These are phyloP conservation scores for Emergomyces pasteurianus DNA, from an alignment of 2,329 filamentous ascomycete genomes.

Conservation along the genomic window DNA sequence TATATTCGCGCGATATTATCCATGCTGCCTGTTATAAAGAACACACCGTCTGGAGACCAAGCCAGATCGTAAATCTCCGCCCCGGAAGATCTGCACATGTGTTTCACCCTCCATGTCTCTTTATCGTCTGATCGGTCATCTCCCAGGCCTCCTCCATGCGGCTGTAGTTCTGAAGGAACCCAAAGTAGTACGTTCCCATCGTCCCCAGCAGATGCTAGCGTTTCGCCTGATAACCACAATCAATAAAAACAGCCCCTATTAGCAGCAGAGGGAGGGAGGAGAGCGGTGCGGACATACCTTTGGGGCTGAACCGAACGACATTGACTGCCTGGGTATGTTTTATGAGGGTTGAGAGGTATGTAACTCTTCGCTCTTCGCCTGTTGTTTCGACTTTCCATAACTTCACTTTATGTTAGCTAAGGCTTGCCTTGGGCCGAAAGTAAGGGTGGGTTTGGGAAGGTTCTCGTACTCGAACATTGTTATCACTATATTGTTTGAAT, in stretches of 20 bases:
- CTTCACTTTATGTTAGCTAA: slow-evolving; percentile 36
- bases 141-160: slow-evolving; percentile 54
- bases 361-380: slow-evolving; percentile 77
- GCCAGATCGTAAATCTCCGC: slow-evolving; percentile 97
- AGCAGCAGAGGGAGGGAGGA: too few species aligned
- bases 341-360: slow-evolving; percentile 78
- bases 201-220: slow-evolving; percentile 88
- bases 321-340: slow-evolving; percentile 98
- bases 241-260: too few species aligned
- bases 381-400: slow-evolving; percentile 83
- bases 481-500: slow-evolving; percentile 49
- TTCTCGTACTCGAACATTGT: slow-evolving; percentile 75
- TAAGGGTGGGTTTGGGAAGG: slow-evolving; percentile 10
- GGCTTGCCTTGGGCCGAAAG: slow-evolving; percentile 5
- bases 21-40: slow-evolving; percentile 99
- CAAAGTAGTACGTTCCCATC: slow-evolving; percentile 95
- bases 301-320: slow-evolving; percentile 89
- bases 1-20: slow-evolving; percentile 97
- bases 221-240: slow-evolving; percentile 53
- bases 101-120: slow-evolving; percentile 91
- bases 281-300: too few species aligned
- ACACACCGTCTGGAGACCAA: slow-evolving; percentile 93
- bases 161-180: slow-evolving; percentile 72
- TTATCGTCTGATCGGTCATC: slow-evolving; percentile 84
- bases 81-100: slow-evolving; percentile 91